Conservation (phyloP, 371 early-diverging fungal species). For the Lichtheimia hyalospora region DNA sequence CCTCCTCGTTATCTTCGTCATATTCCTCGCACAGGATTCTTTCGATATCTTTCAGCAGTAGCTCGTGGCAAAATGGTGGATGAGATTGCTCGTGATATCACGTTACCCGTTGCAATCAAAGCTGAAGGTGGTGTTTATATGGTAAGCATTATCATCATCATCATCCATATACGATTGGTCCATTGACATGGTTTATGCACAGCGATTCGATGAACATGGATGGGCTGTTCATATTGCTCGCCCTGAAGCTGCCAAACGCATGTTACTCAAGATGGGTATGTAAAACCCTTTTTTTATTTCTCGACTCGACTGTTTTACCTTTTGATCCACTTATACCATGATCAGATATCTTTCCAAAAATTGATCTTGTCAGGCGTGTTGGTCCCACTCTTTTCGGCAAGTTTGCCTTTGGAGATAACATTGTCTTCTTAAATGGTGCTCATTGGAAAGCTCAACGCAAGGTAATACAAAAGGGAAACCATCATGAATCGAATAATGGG, state of each 20-base stretch:
- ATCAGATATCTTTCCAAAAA: slow-evolving; percentile 26
- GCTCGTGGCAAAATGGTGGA: background rate
- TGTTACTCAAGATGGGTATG: slow-evolving; percentile 21
- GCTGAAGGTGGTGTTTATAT: slow-evolving; percentile 6
- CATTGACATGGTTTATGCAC: background rate
- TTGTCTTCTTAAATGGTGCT: slow-evolving; percentile 19
- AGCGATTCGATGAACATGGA: slow-evolving; percentile 10
- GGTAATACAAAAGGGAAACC: slow-evolving; percentile 6
- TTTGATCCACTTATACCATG: too few species aligned
- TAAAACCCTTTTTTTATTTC: background rate
- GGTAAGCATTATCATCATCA: background rate
- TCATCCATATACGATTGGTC: too few species aligned
- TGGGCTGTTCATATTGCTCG: slow-evolving; percentile 22
- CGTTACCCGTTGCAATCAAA: slow-evolving; percentile 5
- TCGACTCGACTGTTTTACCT: too few species aligned
- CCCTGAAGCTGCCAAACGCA: slow-evolving; percentile 18
- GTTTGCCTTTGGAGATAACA: slow-evolving; percentile 24
- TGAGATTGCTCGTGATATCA: slow-evolving; percentile 5
- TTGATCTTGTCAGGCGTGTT: background rate
- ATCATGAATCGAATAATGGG: background rate
- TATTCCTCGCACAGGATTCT: slow-evolving; percentile 10
- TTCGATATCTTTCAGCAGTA: background rate
- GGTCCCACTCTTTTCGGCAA: slow-evolving; percentile 9
- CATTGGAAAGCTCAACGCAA: slow-evolving; percentile 30
- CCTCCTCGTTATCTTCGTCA: slow-evolving; percentile 11